Evolutionary conservation across 371 early-diverging fungal genomes (phyloP), one percentile per base, ranked within the genome.

Genomic region (Mortierella sp.): DNA sequence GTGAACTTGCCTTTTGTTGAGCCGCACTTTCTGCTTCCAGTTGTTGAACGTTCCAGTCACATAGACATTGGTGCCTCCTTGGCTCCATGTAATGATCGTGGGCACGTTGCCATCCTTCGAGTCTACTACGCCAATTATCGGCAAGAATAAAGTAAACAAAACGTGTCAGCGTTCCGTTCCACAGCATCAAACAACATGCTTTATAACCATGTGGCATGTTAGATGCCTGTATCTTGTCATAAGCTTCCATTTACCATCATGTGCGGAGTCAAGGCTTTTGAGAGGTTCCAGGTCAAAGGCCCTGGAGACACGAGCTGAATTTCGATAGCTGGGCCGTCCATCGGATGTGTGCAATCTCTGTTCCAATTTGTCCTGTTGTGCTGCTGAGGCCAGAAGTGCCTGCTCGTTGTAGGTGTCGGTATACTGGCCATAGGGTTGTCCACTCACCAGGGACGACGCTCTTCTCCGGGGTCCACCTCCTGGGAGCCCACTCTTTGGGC

Each of bases 11-110:
- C 95, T 95, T 80, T 95, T 94, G 70, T 92, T 91, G 74, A 99
- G 79, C 75, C 93, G 93, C 44, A 98, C 95, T 89, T 98, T 97
- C 81, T 96, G 95, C 82, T 95, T 96, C 99, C 99, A 99, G 67
- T 96, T 95, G 89, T 98, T 98, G 83, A 99, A 99, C n/a, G 98
- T 97, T 26, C 99, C 99, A 5, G 98, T 97, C 21, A 99, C 92
- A 88, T 95, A 97, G 5, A 99, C 99, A 72, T 90, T 92, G 24
- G 93, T 88, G 28, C 97, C 98, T 28, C 95, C 96, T 78, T 96
- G 95, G 19, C 94, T 92, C 99, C 99, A 98, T 31, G 93, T 93
- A 34, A 98, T 94, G 73, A 98, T 96, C 21, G 96, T 96, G 0
- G 95, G 94, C 55, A 96, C 86, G 70, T 76, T 72, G 5, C 82